Percentiles rank a stretch among this genome's conserved stretches.
These are phyloP conservation scores for Scedosporium boydii DNA, from an alignment of 2,329 filamentous ascomycete genomes.

Conservation along the genomic window DNA sequence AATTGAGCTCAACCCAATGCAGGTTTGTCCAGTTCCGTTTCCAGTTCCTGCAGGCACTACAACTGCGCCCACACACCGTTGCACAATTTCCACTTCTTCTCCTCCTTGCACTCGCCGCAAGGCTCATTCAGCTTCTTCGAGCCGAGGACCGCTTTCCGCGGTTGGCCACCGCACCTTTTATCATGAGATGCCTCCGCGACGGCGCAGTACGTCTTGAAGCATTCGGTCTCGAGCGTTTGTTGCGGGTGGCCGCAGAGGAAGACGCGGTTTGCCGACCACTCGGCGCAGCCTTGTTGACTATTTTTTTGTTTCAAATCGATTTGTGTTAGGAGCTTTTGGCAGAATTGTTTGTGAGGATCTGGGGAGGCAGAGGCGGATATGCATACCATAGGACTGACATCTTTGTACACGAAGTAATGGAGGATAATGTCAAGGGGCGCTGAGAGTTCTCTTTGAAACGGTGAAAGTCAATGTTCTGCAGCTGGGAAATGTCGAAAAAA, in stretches of 20 bases:
- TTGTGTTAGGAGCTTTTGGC: background rate
- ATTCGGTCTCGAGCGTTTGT: background rate
- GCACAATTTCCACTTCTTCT: background rate
- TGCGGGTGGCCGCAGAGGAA: background rate
- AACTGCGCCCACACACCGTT: background rate
- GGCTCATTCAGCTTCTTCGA: background rate
- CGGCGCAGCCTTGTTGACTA: background rate
- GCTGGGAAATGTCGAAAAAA: background rate
- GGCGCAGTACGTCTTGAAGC: background rate
- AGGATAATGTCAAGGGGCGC: no score
- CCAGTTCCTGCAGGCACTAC: background rate
- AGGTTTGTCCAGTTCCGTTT: no score
- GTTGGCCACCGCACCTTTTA: background rate
- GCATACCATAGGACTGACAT: background rate
- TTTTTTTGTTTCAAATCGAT: no score
- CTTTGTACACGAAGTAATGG: background rate
- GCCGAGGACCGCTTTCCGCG: background rate
- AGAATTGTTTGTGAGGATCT: background rate
- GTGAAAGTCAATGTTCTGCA: no score
- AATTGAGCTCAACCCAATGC: no score
- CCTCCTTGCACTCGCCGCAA: background rate
- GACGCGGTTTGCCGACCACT: background rate
- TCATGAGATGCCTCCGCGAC: background rate
- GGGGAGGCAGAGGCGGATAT: background rate
- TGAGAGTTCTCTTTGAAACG: no score